Conservation (phyloP, 2,329 filamentous ascomycete genomes). For the Scedosporium boydii region DNA sequence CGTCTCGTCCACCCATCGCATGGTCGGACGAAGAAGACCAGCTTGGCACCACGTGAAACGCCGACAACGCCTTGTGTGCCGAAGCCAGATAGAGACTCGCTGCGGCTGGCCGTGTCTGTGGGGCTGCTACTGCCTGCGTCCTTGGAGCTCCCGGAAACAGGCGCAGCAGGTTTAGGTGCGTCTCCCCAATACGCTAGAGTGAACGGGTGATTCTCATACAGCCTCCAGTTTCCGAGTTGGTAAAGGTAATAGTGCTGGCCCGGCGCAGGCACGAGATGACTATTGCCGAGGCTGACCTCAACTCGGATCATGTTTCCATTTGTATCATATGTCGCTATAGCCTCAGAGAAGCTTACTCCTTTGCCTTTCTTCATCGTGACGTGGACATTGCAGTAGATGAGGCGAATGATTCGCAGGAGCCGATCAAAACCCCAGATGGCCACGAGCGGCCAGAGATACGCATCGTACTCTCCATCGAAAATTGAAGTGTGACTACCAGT, state of each 20-base stretch:
- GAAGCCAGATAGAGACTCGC: background rate
- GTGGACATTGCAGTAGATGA: too few relatives aligned
- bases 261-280: too few relatives aligned
- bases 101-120: background rate
- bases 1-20: constrained; percentile 33
- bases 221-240: constrained; percentile 25
- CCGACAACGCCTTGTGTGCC: background rate
- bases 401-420: too few relatives aligned
- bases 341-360: too few relatives aligned
- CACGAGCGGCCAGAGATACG: too few relatives aligned
- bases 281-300: too few relatives aligned
- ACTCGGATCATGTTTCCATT: too few relatives aligned
- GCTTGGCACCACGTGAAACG: constrained; percentile 7
- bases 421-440: too few relatives aligned
- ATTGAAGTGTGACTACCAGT: too few relatives aligned
- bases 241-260: constrained; percentile 25
- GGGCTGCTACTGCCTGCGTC: background rate
- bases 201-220: constrained; percentile 42
- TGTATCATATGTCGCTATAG: too few relatives aligned
- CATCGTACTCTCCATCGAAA: too few relatives aligned
- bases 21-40: constrained; percentile 33
- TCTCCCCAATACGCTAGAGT: constrained; percentile 24
- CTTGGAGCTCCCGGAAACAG: background rate
- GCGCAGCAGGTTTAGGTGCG: background rate
- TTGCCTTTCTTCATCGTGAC: too few relatives aligned